Base-by-base conservation (phyloP, 352 stramenopile genomes). In the Phytophthora pinifolia region DNA sequence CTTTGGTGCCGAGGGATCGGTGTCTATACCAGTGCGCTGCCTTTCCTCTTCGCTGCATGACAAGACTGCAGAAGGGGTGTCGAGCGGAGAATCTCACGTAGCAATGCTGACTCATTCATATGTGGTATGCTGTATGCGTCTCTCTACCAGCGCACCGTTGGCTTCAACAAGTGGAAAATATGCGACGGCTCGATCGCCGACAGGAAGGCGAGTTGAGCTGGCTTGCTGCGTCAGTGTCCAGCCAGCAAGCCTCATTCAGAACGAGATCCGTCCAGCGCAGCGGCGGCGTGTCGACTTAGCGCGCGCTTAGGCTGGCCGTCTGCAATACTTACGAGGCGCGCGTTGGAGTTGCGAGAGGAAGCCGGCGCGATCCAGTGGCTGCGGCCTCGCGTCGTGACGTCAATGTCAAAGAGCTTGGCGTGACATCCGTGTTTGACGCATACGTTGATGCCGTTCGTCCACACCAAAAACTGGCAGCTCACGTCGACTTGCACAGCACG, bases 11-110 rank as follows among this genome's bases (percentile, higher is more conserved):
- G 31, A 35, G 13, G 15, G 12, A 13, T 37, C 62, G 63, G 63
- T 64, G 64, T 32, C 67, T 14, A 41, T 57, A 51, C 31, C 50
- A 70, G 50, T 33, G 20, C 9, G 25, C 31, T 58, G 62, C 13
- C 50, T 70, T 61, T 70, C 62, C 56, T 52, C 46, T 31, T 30
- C 14, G 30, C n/a, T 25, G 6, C 6, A 41, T 32, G 35, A 45
- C 50, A 58, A 42, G n/a, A 46, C 7, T 45, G 17, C 9, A 46
- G 3, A 27, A n/a, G n/a, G n/a, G n/a, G n/a, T n/a, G n/a, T n/a
- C n/a, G n/a, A n/a, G 4, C 10, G 12, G 20, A 27, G 22, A 27
- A 27, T 27, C 22, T 6, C 22, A 6, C 22, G 22, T 27, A 27
- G 22, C 22, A 4, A 4, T 4, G 6, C 4, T 4, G 6, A 4